A percentile compares a stretch with the other conserved stretches of the same genome.
These are phyloP conservation scores for Kokia cookei DNA, from an alignment of 441 rosid species.

Conservation along the genomic window DNA sequence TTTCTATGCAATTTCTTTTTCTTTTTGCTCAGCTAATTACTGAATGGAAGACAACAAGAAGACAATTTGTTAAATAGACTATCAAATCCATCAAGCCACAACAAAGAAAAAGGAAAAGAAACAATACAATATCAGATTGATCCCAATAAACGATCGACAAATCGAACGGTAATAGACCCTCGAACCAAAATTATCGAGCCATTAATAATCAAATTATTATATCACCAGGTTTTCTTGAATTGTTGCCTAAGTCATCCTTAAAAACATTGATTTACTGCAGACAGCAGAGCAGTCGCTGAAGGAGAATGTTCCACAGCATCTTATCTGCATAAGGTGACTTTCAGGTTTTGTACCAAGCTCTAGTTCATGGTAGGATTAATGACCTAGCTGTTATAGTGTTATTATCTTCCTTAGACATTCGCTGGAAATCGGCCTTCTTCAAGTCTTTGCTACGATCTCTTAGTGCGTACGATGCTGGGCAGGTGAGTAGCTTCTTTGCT, in stretches of 20 bases:
- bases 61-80: no score
- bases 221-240: not conserved
- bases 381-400: not conserved
- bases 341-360: conserved; percentile 6
- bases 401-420: conserved; percentile 54
- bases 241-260: not conserved
- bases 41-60: no score
- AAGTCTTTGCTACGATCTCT: conserved; percentile 80
- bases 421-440: conserved; percentile 91
- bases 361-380: not conserved
- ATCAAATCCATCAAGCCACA: no score
- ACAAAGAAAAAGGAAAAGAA: no score
- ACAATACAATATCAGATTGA: no score
- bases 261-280: conserved; percentile 28
- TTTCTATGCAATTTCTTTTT: no score
- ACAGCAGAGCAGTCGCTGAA: conserved; percentile 70
- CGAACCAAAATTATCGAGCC: no score
- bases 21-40: no score
- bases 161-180: no score
- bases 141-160: no score
- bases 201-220: not conserved
- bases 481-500: conserved; percentile 39
- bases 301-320: conserved; percentile 69
- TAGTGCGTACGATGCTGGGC: conserved; percentile 74
- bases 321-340: conserved; percentile 85